Evolutionary conservation across 139 green algal genomes (phyloP).

Genomic region (Bryopsis sp.): DNA sequence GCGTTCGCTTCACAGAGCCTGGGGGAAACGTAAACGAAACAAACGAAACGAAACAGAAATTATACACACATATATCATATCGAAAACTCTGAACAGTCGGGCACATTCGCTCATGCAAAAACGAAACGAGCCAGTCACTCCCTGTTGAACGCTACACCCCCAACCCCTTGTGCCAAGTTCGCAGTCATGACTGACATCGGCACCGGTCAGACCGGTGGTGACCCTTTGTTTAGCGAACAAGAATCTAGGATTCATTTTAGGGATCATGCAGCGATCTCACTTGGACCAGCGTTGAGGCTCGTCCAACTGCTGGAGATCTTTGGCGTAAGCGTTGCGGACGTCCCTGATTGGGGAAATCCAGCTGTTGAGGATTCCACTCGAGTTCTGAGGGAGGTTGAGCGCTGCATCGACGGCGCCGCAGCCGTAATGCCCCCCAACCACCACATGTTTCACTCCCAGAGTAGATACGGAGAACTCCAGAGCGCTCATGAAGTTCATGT

Average conservation of each 20-base stretch:
- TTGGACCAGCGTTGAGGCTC: neutral
- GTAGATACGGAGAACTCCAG: constrained; percentile 62
- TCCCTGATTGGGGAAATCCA: constrained; percentile 67
- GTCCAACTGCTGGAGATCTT: constrained; percentile 21
- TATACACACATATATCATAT: no score
- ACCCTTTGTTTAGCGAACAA: no score
- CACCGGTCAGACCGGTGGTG: no score
- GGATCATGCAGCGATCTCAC: constrained; percentile 10
- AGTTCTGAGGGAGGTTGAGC: constrained; percentile 45
- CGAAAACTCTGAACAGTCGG: no score
- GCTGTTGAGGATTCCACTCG: constrained; percentile 57
- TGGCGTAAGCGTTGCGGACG: constrained; percentile 26
- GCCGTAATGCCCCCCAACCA: constrained; percentile 73
- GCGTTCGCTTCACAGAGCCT: constrained; percentile 58
- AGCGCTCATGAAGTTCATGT: constrained; percentile 69
- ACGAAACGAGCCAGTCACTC: no score
- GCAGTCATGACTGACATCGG: no score
- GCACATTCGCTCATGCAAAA: no score
- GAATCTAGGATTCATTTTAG: no score
- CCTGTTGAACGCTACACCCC: no score
- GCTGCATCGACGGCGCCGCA: constrained; percentile 58
- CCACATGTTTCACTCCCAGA: constrained; percentile 71
- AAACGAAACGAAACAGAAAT: no score
- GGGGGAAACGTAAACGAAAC: no score
- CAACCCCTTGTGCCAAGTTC: no score